These are phyloP conservation scores for Trichoderma sp. DNA, from an alignment of 2,329 filamentous ascomycete species.

Conservation along the genomic window DNA sequence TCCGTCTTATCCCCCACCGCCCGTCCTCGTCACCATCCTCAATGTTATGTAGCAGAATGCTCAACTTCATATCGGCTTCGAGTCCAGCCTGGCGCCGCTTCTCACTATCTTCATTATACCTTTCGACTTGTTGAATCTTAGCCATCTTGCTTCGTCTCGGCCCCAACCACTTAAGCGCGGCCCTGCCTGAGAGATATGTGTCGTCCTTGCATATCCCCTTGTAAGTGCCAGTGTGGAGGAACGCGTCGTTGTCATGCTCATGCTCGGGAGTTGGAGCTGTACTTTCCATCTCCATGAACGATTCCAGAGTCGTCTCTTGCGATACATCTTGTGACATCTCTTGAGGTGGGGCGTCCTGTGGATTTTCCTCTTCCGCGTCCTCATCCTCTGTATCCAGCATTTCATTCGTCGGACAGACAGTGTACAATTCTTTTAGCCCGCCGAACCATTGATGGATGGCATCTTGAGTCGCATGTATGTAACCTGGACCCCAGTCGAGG, in stretches of 20 bases:
- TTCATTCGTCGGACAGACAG: background rate
- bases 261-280: background rate
- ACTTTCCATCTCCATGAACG: background rate
- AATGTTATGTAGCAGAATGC: background rate
- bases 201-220: background rate
- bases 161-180: background rate
- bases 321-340: background rate
- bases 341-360: background rate
- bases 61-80: background rate
- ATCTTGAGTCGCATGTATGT: background rate
- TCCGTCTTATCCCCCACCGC: too few relatives aligned
- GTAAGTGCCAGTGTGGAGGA: background rate
- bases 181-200: background rate
- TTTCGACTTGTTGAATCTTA: too few relatives aligned
- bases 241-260: background rate
- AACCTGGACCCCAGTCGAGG: background rate
- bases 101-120: background rate
- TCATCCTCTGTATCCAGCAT: background rate
- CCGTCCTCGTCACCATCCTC: background rate
- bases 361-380: background rate
- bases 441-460: background rate
- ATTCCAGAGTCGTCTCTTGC: background rate
- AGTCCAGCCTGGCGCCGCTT: background rate
- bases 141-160: background rate
- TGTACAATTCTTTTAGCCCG: background rate